A percentile compares a stretch with the other conserved stretches of the same genome.
phyloP scores from a whole-genome alignment of 208 protist genomes.

The Vickermania spadyakhi region DNA sequence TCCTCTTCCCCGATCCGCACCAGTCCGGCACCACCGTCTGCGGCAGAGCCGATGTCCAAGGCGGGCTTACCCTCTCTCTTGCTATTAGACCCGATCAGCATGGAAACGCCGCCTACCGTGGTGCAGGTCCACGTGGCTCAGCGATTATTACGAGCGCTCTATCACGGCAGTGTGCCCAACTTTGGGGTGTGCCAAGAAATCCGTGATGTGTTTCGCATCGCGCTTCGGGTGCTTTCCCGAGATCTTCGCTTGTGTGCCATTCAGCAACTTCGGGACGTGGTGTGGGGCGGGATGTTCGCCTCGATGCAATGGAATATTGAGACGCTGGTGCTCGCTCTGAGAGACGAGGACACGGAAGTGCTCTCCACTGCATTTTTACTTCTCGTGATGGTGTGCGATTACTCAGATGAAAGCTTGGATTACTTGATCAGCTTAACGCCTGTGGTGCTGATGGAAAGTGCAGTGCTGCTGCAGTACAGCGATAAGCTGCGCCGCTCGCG shows the following conservation, averaged over 20 bases:
- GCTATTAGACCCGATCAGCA: constrained; percentile 15
- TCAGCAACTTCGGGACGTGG: constrained; percentile 55
- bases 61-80: not conserved
- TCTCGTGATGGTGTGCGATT: constrained; percentile 77
- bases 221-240: constrained; percentile 46
- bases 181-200: constrained; percentile 87
- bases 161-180: constrained; percentile 79
- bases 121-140: constrained; percentile 71
- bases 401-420: constrained; percentile 76
- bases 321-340: constrained; percentile 62
- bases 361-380: constrained; percentile 76
- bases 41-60: too few species aligned
- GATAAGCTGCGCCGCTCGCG: constrained; percentile 45
- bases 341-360: constrained; percentile 67
- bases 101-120: constrained; percentile 15
- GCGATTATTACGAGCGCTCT: constrained; percentile 62
- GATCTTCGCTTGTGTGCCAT: constrained; percentile 72
- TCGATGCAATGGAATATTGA: constrained; percentile 86
- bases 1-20: too few species aligned
- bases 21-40: too few species aligned
- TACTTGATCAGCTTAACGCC: constrained; percentile 79
- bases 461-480: constrained; percentile 56
- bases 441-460: constrained; percentile 77
- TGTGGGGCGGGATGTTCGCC: constrained; percentile 80
- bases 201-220: constrained; percentile 51